Base-by-base conservation (phyloP, 176 grass and related monocot genomes). In the Olyra latifolia region DNA sequence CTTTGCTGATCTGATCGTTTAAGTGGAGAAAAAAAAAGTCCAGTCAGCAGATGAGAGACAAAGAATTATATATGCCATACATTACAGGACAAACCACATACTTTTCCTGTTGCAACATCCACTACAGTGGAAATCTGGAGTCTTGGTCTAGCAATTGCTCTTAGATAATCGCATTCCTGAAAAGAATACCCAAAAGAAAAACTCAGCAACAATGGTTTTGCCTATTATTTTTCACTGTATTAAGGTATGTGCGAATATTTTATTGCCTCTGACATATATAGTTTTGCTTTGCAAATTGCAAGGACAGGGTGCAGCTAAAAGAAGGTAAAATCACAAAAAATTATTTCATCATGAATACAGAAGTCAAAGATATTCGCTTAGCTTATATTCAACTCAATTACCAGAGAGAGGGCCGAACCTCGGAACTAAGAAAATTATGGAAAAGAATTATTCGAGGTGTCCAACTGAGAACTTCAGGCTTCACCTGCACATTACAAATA, bases 141-240 rank as follows among this genome's bases (percentile, higher is more conserved):
- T 52, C 85, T 88, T 59, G 94, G 89, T 90, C 80, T 97, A 88
- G 91, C 94, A 82, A 94, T 92, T 84, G 82, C 89, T 91, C 81
- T 88, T 79, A 97, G 79, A 83, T 91, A 94, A 62, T 97, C 94
- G 78, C 89, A 97, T 56, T 97, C 94, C 94, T 97, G 75, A 40
- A 86, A 82, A 90, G 35, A 85, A 72, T 72, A 82, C 50, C 32
- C 75, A 9, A 62, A 30, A 62, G 39, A 12, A 20, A 64, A 39
- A 16, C 32, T 55, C 58, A 47, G 19, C 16, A 56, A 40, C 66
- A 72, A 44, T 6, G 20, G 45, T 64, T 60, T 47, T 28, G 30
- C 19, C 28, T 69, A 69, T 58, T 23, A 69, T 47, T 30, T 30
- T 45, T 10, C 60, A 40, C 20, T 75, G 54, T 32, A 23, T 22